These are phyloP conservation scores for Phialophora macrospora DNA, from an alignment of 2,329 filamentous ascomycete species.

Conservation along the genomic window DNA sequence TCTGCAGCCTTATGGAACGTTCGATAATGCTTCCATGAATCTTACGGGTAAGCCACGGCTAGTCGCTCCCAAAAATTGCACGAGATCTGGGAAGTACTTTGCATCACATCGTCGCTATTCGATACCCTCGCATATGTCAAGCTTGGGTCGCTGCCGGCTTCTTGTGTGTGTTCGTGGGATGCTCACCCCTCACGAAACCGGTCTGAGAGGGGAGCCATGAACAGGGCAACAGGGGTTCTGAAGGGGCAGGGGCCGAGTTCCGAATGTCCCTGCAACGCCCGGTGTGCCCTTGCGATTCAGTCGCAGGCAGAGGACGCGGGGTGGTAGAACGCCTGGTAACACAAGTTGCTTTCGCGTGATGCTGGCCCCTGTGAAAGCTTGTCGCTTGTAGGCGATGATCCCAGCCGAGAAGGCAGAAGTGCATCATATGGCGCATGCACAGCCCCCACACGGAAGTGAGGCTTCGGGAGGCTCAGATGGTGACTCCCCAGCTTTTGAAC, in stretches of 20 bases:
- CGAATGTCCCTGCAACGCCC: neutral
- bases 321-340: neutral
- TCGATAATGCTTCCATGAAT: constrained; percentile 11
- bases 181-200: constrained; percentile 1
- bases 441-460: constrained; percentile 42
- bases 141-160: neutral
- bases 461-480: constrained; percentile 45
- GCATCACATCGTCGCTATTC: neutral
- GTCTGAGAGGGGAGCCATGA: neutral
- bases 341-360: too few species aligned
- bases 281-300: neutral
- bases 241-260: neutral
- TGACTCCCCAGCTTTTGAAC: neutral
- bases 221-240: neutral
- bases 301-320: neutral
- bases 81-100: neutral
- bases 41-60: neutral
- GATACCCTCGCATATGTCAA: neutral
- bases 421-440: constrained; percentile 13
- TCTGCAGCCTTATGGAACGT: constrained; percentile 21
- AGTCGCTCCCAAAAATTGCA: neutral
- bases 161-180: neutral
- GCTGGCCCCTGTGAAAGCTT: neutral
- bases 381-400: neutral
- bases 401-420: neutral